Conservation (phyloP, 2,329 filamentous ascomycete genomes). For the Ustilaginoidea virens region DNA sequence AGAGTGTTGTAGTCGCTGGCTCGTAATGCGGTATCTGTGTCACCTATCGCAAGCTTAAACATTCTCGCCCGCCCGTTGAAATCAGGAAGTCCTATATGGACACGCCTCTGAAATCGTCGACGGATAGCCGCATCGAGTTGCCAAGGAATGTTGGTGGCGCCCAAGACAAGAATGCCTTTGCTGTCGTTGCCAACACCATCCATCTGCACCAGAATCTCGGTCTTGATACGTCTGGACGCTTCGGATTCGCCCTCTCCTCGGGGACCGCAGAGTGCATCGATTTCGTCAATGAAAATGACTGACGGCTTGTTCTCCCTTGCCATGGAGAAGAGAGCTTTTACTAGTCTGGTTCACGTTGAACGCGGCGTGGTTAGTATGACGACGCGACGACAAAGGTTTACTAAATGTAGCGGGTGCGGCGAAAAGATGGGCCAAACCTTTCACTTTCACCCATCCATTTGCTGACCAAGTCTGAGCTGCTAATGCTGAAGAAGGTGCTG, state of each 20-base stretch:
- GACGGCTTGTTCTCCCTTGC: conserved; percentile 95
- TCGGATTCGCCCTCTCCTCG: conserved; percentile 92
- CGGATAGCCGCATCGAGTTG: conserved; percentile 93
- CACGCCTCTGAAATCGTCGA: conserved; percentile 85
- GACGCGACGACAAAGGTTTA: not conserved
- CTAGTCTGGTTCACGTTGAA: no score
- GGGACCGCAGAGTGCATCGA: conserved; percentile 89
- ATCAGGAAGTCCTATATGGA: conserved; percentile 91
- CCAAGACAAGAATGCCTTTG: conserved; percentile 83
- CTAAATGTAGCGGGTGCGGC: no score
- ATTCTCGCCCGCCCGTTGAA: conserved; percentile 73
- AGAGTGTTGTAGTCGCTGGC: conserved; percentile 65
- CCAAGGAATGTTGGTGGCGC: conserved; percentile 97
- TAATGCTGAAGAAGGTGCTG: conserved; percentile 97
- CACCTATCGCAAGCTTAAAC: conserved; percentile 92
- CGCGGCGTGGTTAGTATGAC: conserved; percentile 12
- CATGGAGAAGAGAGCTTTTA: conserved; percentile 95
- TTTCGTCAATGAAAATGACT: conserved; percentile 97
- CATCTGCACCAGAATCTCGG: conserved; percentile 96
- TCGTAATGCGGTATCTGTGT: conserved; percentile 74
- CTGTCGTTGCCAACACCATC: conserved; percentile 95
- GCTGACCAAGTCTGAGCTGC: conserved; percentile 89
- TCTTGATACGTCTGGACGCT: conserved; percentile 94
- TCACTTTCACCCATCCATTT: conserved; percentile 99
- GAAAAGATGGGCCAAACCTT: conserved; percentile 39